Percentiles rank a stretch among this genome's conserved stretches.
These are phyloP conservation scores for Cercospora citrullina DNA, from an alignment of 2,329 filamentous ascomycete genomes.

Conservation along the genomic window DNA sequence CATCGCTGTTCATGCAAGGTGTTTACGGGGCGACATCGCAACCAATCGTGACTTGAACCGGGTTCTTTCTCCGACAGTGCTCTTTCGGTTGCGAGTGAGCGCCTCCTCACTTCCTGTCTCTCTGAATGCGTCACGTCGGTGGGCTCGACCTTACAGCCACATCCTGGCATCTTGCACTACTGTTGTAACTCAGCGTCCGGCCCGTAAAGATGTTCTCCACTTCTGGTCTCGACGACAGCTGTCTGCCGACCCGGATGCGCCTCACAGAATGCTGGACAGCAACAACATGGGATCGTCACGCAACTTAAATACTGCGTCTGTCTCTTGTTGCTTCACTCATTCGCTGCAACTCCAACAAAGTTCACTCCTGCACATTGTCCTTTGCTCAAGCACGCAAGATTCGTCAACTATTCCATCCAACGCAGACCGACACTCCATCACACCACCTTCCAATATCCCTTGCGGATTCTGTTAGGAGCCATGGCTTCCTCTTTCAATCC, in stretches of 20 bases:
- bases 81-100: conserved; percentile 23
- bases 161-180: conserved; percentile 24
- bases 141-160: conserved; percentile 21
- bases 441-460: neutral
- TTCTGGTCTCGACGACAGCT: conserved; percentile 25
- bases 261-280: conserved; percentile 13
- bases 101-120: conserved; percentile 23
- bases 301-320: conserved; percentile 22
- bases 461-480: neutral
- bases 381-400: neutral
- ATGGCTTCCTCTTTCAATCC: conserved; percentile 2
- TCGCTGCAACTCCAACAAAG: conserved; percentile 18
- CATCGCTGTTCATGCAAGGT: conserved; percentile 19
- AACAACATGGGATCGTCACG: conserved; percentile 20
- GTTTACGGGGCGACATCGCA: conserved; percentile 5
- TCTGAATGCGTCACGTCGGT: conserved; percentile 18
- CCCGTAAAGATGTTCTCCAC: conserved; percentile 24
- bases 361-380: conserved; percentile 20
- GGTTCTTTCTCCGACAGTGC: conserved; percentile 13
- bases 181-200: conserved; percentile 28
- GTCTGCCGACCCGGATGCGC: conserved; percentile 17
- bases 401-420: neutral
- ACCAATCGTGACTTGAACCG: conserved; percentile 22
- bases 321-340: conserved; percentile 16
- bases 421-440: neutral